A percentile compares a stretch with the other conserved stretches of the same genome.
phyloP scores from a whole-genome alignment of 2,329 filamentous ascomycete genomes.

The Pseudopyricularia cyperi region DNA sequence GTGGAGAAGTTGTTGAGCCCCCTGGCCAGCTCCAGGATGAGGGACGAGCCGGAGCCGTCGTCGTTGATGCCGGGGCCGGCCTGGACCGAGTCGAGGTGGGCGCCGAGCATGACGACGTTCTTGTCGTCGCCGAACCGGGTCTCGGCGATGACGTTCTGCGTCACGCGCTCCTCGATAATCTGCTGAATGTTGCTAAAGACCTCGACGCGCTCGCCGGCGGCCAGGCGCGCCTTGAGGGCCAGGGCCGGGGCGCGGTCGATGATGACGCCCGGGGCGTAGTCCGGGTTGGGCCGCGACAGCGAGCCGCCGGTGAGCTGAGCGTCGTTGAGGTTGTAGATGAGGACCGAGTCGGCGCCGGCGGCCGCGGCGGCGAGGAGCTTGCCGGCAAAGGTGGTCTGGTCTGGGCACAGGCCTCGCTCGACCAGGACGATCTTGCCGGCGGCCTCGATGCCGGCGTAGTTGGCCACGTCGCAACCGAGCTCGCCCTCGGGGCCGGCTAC shows the following conservation, averaged over 20 bases:
- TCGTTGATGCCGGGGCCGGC: conserved; percentile 67
- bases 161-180: conserved; percentile 13
- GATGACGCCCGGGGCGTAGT: not conserved
- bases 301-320: not conserved
- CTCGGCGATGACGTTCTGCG: conserved; percentile 50
- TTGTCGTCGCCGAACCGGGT: conserved; percentile 44
- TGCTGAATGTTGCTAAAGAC: conserved; percentile 1
- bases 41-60: conserved; percentile 55
- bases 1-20: conserved; percentile 28
- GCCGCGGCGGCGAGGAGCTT: conserved; percentile 1
- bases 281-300: not conserved
- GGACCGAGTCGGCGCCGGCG: not conserved
- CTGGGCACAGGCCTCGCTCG: conserved; percentile 1
- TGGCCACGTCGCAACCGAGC: not conserved
- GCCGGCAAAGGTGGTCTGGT: conserved; percentile 1
- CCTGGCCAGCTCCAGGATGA: conserved; percentile 48
- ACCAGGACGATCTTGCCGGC: conserved; percentile 1
- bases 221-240: not conserved
- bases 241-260: not conserved
- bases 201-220: not conserved
- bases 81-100: conserved; percentile 48
- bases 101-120: conserved; percentile 54
- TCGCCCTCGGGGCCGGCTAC: not conserved
- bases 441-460: not conserved
- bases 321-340: conserved; percentile 2